phyloP scores from a whole-genome alignment of 345 rosid genomes.

The Melastoma malabathricum region DNA sequence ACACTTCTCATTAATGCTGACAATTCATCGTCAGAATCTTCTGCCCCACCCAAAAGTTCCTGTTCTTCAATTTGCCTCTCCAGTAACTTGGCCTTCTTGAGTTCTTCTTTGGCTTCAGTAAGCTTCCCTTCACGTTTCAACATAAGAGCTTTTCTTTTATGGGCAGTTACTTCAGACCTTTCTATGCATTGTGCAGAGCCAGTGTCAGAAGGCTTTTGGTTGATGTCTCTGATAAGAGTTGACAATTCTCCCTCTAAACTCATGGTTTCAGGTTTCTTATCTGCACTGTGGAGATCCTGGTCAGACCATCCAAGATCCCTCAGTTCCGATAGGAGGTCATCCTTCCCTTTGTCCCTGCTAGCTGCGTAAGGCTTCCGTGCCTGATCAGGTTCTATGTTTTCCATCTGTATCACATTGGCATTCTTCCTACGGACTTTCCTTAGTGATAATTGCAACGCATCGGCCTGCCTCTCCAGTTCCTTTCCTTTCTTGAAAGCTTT shows the following conservation, averaged over 20 bases:
- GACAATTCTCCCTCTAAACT: conserved; percentile 82
- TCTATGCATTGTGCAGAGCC: conserved; percentile 23
- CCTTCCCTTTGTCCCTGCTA: conserved; percentile 29
- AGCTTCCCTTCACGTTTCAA: conserved; percentile 91
- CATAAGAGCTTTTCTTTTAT: conserved; percentile 64
- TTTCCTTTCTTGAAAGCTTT: conserved; percentile 86
- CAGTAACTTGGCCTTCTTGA: conserved; percentile 69
- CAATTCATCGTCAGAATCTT: conserved; percentile 87
- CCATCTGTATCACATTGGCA: conserved; percentile 18
- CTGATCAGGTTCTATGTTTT: conserved; percentile 26
- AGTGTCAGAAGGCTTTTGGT: conserved; percentile 22
- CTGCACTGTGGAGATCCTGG: conserved; percentile 32
- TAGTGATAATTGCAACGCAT: conserved; percentile 44
- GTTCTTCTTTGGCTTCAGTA: conserved; percentile 92
- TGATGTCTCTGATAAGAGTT: conserved; percentile 52
- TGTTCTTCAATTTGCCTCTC: conserved; percentile 87
- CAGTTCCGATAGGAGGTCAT: conserved; percentile 57
- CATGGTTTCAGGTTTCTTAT: conserved; percentile 28
- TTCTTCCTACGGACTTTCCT: conserved; percentile 45
- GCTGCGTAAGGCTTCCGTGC: conserved; percentile 21
- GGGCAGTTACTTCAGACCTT: conserved; percentile 48
- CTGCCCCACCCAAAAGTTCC: conserved; percentile 61
- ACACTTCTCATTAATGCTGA: conserved; percentile 48
- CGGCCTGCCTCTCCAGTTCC: conserved; percentile 89
- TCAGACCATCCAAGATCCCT: conserved; percentile 83